These are phyloP conservation scores for Mycena filopes DNA, from an alignment of 768 basidiomycete genomes.

Conservation along the genomic window DNA sequence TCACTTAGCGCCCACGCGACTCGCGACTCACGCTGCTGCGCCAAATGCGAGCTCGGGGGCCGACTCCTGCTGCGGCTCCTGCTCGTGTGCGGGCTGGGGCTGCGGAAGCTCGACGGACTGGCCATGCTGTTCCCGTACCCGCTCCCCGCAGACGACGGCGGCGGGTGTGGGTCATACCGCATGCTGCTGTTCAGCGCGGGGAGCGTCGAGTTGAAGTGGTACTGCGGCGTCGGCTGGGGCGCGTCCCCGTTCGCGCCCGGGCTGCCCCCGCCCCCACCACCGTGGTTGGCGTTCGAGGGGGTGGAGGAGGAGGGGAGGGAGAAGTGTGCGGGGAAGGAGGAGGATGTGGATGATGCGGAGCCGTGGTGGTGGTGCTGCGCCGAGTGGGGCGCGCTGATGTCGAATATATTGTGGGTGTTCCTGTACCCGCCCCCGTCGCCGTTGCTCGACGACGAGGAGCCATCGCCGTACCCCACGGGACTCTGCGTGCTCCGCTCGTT, in stretches of 20 bases:
- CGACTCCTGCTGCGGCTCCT: slow-evolving; percentile 38
- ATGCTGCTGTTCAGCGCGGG: slow-evolving; percentile 63
- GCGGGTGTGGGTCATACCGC: slow-evolving; percentile 60
- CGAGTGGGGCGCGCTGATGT: slow-evolving; percentile 57
- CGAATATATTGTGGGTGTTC: slow-evolving; percentile 52
- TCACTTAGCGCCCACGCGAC: too few species aligned
- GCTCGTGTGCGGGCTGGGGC: slow-evolving; percentile 38
- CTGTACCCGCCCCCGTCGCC: slow-evolving; percentile 40
- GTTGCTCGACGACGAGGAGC: slow-evolving; percentile 22
- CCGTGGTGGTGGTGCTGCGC: slow-evolving; percentile 40
- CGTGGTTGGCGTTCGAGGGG: slow-evolving; percentile 20
- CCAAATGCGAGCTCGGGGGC: slow-evolving; percentile 23
- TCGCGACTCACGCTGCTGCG: not conserved
- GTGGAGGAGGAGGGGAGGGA: slow-evolving; percentile 27
- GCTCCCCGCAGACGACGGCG: slow-evolving; percentile 31
- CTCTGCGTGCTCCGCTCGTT: slow-evolving; percentile 37
- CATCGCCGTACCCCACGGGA: slow-evolving; percentile 12
- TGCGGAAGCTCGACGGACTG: slow-evolving; percentile 42
- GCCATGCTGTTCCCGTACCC: slow-evolving; percentile 3
- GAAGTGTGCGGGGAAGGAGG: slow-evolving; percentile 42
- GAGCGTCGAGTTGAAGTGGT: slow-evolving; percentile 61
- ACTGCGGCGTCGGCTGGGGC: slow-evolving; percentile 37
- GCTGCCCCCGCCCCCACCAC: not conserved
- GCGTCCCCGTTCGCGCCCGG: slow-evolving; percentile 28
- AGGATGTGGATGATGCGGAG: slow-evolving; percentile 42